These are phyloP conservation scores for Claviceps arundinis DNA, from an alignment of 2,329 filamentous ascomycete genomes.

Conservation along the genomic window DNA sequence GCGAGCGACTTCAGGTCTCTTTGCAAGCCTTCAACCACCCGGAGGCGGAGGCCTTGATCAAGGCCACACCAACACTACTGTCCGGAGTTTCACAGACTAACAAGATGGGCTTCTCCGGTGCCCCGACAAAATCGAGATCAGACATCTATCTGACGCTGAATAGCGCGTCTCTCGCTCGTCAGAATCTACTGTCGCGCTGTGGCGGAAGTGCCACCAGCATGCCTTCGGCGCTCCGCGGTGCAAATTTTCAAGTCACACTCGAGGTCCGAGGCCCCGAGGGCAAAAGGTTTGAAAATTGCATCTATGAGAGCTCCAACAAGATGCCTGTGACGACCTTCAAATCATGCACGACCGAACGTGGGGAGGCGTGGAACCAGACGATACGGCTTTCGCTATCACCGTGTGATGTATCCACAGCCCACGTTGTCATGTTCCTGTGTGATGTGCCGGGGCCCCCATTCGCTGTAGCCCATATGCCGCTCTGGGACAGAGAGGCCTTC, in stretches of 20 bases:
- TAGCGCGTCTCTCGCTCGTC: conserved; percentile 64
- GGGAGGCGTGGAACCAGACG: conserved; percentile 78
- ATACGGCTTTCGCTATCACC: conserved; percentile 68
- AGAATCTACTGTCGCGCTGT: conserved; percentile 54
- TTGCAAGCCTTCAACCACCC: conserved; percentile 64
- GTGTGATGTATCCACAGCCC: conserved; percentile 66
- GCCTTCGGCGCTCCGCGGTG: conserved; percentile 46
- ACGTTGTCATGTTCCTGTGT: conserved; percentile 80
- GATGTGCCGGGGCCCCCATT: conserved; percentile 82
- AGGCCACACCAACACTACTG: conserved; percentile 75
- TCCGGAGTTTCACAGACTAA: conserved; percentile 68
- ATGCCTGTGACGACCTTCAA: conserved; percentile 74
- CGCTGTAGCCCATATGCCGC: conserved; percentile 79
- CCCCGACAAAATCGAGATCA: conserved; percentile 73
- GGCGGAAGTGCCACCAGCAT: conserved; percentile 64
- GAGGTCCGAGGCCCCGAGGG: conserved; percentile 73
- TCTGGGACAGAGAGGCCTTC: conserved; percentile 89
- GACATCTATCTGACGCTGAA: conserved; percentile 89
- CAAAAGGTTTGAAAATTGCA: conserved; percentile 75
- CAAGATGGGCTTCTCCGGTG: conserved; percentile 88
- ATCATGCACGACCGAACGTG: conserved; percentile 66
- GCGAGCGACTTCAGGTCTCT: conserved; percentile 68
- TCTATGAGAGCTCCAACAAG: conserved; percentile 74
- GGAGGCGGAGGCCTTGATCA: conserved; percentile 71
- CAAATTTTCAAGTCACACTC: conserved; percentile 74